Percentiles rank a stretch among this genome's conserved stretches.
These are phyloP conservation scores for Diaporthe citrichinensis DNA, from an alignment of 2,329 filamentous ascomycete species.

Conservation along the genomic window DNA sequence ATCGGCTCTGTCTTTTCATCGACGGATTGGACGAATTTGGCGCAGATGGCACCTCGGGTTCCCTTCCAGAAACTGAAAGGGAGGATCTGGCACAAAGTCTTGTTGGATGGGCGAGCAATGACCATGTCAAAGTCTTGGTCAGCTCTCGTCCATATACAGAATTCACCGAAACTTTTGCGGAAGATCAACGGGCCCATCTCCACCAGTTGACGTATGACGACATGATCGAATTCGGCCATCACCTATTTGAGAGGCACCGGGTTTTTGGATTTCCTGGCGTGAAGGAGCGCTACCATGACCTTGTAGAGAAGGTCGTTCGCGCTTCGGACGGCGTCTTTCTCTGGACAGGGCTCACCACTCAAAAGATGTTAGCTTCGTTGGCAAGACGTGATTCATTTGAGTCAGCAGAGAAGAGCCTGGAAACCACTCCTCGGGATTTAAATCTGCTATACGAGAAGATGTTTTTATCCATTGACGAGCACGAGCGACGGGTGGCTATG, in stretches of 20 bases:
- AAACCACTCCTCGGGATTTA: neutral
- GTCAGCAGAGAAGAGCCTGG: neutral
- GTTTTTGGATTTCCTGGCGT: neutral
- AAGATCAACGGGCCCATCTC: neutral
- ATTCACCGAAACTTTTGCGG: neutral
- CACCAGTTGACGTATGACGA: neutral
- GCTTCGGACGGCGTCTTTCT: neutral
- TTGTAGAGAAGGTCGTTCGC: neutral
- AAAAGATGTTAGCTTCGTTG: neutral
- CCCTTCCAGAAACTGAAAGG: neutral
- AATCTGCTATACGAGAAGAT: neutral
- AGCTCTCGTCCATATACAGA: neutral
- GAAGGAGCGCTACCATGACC: neutral
- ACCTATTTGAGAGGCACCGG: neutral
- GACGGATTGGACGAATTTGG: neutral
- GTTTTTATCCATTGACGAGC: neutral
- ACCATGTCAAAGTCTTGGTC: neutral
- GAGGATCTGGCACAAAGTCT: neutral
- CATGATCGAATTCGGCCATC: neutral
- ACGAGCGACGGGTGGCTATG: neutral
- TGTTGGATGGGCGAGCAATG: neutral
- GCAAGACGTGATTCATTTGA: neutral
- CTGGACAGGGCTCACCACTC: neutral
- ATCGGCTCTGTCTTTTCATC: neutral
- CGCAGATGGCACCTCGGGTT: fast-evolving